Evolutionary conservation across 179 eudicot genomes (phyloP), one percentile per base, ranked within the genome.

Genomic region (Carnegiea gigantea): DNA sequence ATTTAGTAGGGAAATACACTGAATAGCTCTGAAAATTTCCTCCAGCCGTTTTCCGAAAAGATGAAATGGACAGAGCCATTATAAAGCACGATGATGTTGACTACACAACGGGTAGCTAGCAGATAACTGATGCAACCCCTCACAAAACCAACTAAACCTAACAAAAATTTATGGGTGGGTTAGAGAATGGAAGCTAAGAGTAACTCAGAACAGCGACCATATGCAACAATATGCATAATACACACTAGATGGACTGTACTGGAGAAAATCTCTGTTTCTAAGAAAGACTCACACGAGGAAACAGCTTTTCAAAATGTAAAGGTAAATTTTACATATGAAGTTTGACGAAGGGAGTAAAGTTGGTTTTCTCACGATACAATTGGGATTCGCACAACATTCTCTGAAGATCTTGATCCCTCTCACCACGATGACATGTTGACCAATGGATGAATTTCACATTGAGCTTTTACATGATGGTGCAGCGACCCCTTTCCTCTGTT

Each of bases 381-480:
- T 72, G 51, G 40, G 68, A 51, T 48, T 79, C 59, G 76, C 74
- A 81, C 85, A 85, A 30, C 83, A 79, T 72, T 81, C 67, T 76
- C 23, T 14, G 68, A 79, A 53, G 70, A 64, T 48, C 43, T 46
- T 10, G 67, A 38, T 60, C 68, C 78, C 44, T 6, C 77, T 28
- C 51, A 75, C 71, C 15, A 15, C 48, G 43, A 77, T 6, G 7
- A 46, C 74, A n/a, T 46, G 38, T 26, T 75, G 38, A 38, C 68
- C 40, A 82, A 46, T 26, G 49, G 54, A 59, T 76, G 77, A 53
- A 75, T 57, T 62, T 30, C 33, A 30, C 43, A 44, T 21, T 57
- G 53, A 62, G 21, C 26, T 74, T 77, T 93, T 85, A 96, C 98
- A 96, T 91, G 81, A 96, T 90, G 86, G 86, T 81, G 90, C 99